A percentile compares a stretch with the other conserved stretches of the same genome.
phyloP scores from a whole-genome alignment of 208 protist species.

The Leishmania aethiopica region DNA sequence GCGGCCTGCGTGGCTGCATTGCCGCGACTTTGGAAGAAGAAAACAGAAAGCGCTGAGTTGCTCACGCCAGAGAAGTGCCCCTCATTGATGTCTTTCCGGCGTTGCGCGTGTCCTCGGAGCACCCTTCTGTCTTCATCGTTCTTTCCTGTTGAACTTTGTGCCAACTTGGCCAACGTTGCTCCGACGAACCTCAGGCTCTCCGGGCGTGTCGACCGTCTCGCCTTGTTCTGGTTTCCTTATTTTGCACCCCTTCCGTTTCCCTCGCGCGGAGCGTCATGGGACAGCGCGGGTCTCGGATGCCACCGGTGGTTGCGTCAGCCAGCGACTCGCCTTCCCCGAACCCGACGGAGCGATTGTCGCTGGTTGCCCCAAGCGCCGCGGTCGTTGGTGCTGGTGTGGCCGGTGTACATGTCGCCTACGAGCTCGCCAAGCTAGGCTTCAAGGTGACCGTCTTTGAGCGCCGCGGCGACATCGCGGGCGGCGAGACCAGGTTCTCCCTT shows the following conservation, averaged over 20 bases:
- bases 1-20: not conserved
- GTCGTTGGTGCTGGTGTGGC: constrained; percentile 86
- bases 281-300: constrained; percentile 16
- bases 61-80: not conserved
- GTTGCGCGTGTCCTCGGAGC: not conserved
- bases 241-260: not conserved
- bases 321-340: constrained; percentile 10
- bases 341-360: constrained; percentile 44
- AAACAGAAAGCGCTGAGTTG: not conserved
- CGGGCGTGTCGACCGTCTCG: no score
- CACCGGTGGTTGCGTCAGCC: not conserved
- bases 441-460: constrained; percentile 85
- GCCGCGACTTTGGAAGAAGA: not conserved
- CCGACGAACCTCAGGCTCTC: not conserved
- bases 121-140: not conserved
- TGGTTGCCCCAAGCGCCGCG: constrained; percentile 55
- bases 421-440: constrained; percentile 82
- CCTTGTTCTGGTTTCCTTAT: not conserved
- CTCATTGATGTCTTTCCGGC: not conserved
- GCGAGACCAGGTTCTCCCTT: constrained; percentile 63
- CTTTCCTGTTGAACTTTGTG: constrained; percentile 1
- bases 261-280: constrained; percentile 8
- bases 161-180: not conserved
- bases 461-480: constrained; percentile 33
- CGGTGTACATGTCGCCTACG: constrained; percentile 86